phyloP scores from a whole-genome alignment of 352 stramenopile species.

The Phytophthora citricola region DNA sequence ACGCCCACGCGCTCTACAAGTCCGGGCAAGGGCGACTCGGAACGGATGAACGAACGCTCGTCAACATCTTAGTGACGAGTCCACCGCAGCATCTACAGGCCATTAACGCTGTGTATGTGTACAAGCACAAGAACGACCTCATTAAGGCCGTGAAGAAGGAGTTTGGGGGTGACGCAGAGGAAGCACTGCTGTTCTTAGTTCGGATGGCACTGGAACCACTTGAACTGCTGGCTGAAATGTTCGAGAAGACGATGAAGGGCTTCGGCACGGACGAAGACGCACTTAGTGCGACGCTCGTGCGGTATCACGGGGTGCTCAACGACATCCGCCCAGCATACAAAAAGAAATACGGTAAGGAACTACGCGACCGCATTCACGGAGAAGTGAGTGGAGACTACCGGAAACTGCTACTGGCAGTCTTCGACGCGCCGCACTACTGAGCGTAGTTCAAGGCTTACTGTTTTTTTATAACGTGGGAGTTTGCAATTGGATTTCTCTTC shows the following conservation, averaged over 20 bases:
- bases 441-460: not conserved
- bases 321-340: conserved; percentile 83
- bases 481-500: no score
- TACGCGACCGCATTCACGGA: conserved; percentile 81
- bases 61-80: conserved; percentile 55
- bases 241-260: conserved; percentile 78
- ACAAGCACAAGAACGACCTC: conserved; percentile 73
- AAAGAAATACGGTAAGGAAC: conserved; percentile 75
- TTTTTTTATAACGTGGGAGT: no score
- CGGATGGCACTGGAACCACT: conserved; percentile 66
- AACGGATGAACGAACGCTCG: conserved; percentile 70
- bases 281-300: conserved; percentile 62
- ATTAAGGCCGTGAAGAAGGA: conserved; percentile 70
- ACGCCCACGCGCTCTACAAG: conserved; percentile 72
- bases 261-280: conserved; percentile 76
- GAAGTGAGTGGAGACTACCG: conserved; percentile 80
- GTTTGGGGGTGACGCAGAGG: conserved; percentile 58
- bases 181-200: conserved; percentile 62
- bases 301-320: conserved; percentile 76
- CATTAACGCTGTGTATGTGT: conserved; percentile 57
- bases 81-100: conserved; percentile 62
- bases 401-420: conserved; percentile 59
- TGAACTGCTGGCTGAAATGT: conserved; percentile 61
- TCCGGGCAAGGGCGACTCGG: conserved; percentile 69
- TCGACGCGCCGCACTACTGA: conserved; percentile 42